Conservation (phyloP, 176 grass and related monocot species). For the Oropetium thomaeum region DNA sequence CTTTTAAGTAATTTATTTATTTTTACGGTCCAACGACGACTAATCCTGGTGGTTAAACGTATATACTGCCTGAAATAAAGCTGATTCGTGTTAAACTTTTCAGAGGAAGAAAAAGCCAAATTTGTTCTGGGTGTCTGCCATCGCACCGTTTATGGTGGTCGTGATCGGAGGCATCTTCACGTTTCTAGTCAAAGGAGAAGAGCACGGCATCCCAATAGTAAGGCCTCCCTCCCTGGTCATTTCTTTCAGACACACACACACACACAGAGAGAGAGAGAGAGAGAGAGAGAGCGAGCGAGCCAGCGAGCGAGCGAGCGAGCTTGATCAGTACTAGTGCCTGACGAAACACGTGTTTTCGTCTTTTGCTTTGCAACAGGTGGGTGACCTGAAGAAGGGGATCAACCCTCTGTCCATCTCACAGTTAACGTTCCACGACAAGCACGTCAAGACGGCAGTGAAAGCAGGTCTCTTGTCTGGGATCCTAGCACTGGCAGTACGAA, state of each 20-base stretch:
- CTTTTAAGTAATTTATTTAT: too few relatives aligned
- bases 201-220: slow-evolving; percentile 90
- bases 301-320: too few relatives aligned
- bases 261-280: too few relatives aligned
- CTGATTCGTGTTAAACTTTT: neutral
- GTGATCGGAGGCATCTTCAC: slow-evolving; percentile 69
- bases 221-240: neutral
- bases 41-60: slow-evolving; percentile 8
- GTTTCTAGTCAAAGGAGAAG: slow-evolving; percentile 74
- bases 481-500: slow-evolving; percentile 81
- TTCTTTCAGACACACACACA: too few relatives aligned
- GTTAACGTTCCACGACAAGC: slow-evolving; percentile 45
- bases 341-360: neutral
- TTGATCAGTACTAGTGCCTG: neutral
- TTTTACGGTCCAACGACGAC: neutral
- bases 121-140: slow-evolving; percentile 87
- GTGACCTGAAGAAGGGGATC: slow-evolving; percentile 79
- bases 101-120: slow-evolving; percentile 76
- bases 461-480: slow-evolving; percentile 69
- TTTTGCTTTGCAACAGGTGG: slow-evolving; percentile 54
- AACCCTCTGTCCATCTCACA: slow-evolving; percentile 73
- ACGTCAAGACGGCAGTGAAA: slow-evolving; percentile 53
- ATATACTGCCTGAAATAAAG: neutral
- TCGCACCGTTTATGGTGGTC: slow-evolving; percentile 79
- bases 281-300: too few relatives aligned